Percentiles rank a stretch among this genome's conserved stretches.
Evolutionary conservation across 768 basidiomycete species (phyloP).

Genomic region (Tylopilus rubrobrunneus): DNA sequence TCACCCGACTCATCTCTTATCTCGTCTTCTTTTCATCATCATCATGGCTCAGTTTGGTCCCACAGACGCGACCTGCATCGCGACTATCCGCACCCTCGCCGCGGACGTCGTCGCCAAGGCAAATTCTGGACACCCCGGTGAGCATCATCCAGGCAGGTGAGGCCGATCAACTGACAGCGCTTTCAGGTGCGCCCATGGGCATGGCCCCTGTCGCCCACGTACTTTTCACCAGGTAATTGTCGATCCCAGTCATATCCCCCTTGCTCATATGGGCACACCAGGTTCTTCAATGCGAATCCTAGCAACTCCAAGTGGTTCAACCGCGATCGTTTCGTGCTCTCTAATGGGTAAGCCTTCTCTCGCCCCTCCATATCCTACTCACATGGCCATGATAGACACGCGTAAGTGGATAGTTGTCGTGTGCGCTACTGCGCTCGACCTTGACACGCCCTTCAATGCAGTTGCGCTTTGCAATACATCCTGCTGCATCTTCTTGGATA

Average conservation of each 20-base stretch:
- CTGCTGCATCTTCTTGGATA: conserved; percentile 90
- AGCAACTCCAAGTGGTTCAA: conserved; percentile 92
- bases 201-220: conserved; percentile 84
- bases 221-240: conserved; percentile 64
- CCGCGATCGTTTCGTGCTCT: conserved; percentile 95
- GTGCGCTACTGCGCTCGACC: not conserved
- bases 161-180: conserved; percentile 4
- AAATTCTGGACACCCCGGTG: conserved; percentile 90
- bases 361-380: conserved; percentile 1
- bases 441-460: conserved; percentile 28
- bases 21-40: conserved; percentile 8
- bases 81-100: conserved; percentile 74
- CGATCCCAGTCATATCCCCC: not conserved
- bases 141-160: not conserved
- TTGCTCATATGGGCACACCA: conserved; percentile 24
- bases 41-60: conserved; percentile 39
- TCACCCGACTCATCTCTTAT: not conserved
- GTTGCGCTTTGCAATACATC: conserved; percentile 92
- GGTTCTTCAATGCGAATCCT: conserved; percentile 87
- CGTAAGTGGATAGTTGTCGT: conserved; percentile 43
- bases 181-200: conserved; percentile 86
- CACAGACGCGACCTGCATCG: conserved; percentile 56
- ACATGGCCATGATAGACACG: conserved; percentile 49
- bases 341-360: conserved; percentile 67
- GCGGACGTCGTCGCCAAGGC: conserved; percentile 79